These are phyloP conservation scores for Starmerella geochares DNA, from an alignment of 805 yeast genomes.

Conservation along the genomic window DNA sequence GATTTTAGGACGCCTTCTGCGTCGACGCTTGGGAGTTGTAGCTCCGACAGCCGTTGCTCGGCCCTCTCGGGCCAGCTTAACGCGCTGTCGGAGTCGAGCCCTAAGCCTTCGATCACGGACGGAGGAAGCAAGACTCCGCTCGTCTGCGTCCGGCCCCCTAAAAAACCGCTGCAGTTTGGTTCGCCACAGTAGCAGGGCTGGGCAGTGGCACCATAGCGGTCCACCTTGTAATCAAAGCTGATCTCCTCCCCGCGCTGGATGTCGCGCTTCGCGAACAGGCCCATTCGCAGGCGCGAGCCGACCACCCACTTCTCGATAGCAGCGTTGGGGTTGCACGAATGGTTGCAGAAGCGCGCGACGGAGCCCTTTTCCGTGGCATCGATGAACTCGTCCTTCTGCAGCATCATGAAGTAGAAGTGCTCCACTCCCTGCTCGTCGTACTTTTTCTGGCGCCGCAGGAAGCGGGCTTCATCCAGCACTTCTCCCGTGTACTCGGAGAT, in stretches of 20 bases:
- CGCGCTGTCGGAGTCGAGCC: constrained; percentile 56
- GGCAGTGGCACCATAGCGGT: constrained; percentile 87
- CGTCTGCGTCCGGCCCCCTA: constrained; percentile 96
- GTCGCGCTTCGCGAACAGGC: constrained; percentile 74
- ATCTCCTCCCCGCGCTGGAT: constrained; percentile 76
- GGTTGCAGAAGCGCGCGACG: constrained; percentile 85
- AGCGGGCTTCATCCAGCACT: constrained; percentile 71
- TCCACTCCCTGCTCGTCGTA: constrained; percentile 51
- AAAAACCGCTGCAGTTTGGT: constrained; percentile 77
- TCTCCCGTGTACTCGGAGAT: constrained; percentile 92
- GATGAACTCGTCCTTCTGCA: constrained; percentile 81
- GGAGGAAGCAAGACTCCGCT: constrained; percentile 83
- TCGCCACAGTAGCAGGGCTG: constrained; percentile 94
- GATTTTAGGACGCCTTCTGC: constrained; percentile 19
- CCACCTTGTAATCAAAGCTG: constrained; percentile 88
- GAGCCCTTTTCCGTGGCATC: constrained; percentile 90
- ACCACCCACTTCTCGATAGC: constrained; percentile 97
- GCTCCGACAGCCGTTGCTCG: constrained; percentile 11
- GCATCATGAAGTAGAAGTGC: constrained; percentile 94
- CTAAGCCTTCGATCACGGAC: constrained; percentile 72
- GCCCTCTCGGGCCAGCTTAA: constrained; percentile 35
- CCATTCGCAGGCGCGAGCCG: constrained; percentile 82
- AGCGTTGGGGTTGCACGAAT: constrained; percentile 90
- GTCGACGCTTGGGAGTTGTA: constrained; percentile 38
- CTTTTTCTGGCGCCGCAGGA: constrained; percentile 59